These are phyloP conservation scores for Boletellus sp. DNA, from an alignment of 768 basidiomycete species.

Conservation along the genomic window DNA sequence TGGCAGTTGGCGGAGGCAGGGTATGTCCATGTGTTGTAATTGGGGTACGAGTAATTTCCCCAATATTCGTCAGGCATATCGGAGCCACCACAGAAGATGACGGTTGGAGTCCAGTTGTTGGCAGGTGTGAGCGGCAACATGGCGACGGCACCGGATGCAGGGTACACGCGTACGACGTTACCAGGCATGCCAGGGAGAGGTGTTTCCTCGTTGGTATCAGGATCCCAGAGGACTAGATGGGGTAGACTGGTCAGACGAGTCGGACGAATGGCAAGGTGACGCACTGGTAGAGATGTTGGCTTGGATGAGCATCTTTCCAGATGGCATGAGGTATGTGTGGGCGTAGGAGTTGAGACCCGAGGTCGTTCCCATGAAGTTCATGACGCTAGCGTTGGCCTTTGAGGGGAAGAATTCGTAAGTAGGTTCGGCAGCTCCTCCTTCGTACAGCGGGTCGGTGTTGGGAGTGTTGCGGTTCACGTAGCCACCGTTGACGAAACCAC, in stretches of 20 bases:
- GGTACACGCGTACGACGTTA: conserved; percentile 76
- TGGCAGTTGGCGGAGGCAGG: conserved; percentile 75
- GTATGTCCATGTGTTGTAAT: conserved; percentile 68
- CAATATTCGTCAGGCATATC: conserved; percentile 71
- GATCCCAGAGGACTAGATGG: conserved; percentile 48
- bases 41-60: conserved; percentile 74
- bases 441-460: conserved; percentile 55
- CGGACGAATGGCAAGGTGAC: background rate
- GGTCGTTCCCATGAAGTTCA: conserved; percentile 67
- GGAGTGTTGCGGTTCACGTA: conserved; percentile 77
- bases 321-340: conserved; percentile 69
- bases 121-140: conserved; percentile 90
- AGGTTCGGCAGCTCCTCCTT: conserved; percentile 74
- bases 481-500: conserved; percentile 74
- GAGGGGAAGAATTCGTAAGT: conserved; percentile 83
- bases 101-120: conserved; percentile 81
- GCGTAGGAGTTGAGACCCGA: conserved; percentile 79
- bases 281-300: conserved; percentile 53
- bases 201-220: conserved; percentile 53
- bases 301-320: conserved; percentile 77
- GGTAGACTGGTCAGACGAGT: background rate
- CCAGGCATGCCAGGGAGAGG: conserved; percentile 69
- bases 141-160: conserved; percentile 84
- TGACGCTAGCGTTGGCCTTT: conserved; percentile 46
- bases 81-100: conserved; percentile 90